Percentiles rank a stretch among this genome's conserved stretches.
These are phyloP conservation scores for Pseudocercospora musae DNA, from an alignment of 2,329 filamentous ascomycete genomes.

Conservation along the genomic window DNA sequence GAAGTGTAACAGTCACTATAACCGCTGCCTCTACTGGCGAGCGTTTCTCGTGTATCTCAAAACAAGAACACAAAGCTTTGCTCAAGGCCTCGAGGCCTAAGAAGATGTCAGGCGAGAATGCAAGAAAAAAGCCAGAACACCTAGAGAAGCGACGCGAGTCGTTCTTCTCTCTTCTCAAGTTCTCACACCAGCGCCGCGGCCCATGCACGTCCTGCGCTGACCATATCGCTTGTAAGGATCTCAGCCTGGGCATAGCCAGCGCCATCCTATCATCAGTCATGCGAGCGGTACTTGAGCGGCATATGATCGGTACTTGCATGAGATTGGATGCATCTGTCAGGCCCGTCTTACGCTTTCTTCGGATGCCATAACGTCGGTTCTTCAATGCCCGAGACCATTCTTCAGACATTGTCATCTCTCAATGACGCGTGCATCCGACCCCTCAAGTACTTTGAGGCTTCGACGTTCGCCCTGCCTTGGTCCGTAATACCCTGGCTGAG, in stretches of 20 bases:
- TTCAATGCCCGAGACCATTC: not conserved
- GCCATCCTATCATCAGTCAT: not conserved
- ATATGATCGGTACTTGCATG: not conserved
- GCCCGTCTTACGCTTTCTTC: not conserved
- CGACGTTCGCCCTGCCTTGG: too few relatives aligned
- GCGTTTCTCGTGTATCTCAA: not conserved
- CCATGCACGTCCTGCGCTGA: not conserved
- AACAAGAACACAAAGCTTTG: not conserved
- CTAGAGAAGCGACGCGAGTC: not conserved
- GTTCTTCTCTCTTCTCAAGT: too few relatives aligned
- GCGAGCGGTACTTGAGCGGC: not conserved
- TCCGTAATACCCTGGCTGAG: too few relatives aligned
- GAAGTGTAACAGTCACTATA: not conserved
- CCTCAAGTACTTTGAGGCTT: not conserved
- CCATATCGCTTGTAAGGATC: not conserved
- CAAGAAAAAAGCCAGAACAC: not conserved
- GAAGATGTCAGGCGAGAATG: not conserved
- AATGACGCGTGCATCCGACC: not conserved
- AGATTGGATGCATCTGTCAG: not conserved
- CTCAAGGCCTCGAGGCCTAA: too few relatives aligned
- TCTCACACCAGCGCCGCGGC: not conserved
- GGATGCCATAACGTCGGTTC: not conserved
- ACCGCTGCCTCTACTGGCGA: not conserved
- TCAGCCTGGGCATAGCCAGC: not conserved
- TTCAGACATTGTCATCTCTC: not conserved